A percentile compares a stretch with the other conserved stretches of the same genome.
Evolutionary conservation across 345 rosid species (phyloP).

Genomic region (Eucalyptus microcorys): DNA sequence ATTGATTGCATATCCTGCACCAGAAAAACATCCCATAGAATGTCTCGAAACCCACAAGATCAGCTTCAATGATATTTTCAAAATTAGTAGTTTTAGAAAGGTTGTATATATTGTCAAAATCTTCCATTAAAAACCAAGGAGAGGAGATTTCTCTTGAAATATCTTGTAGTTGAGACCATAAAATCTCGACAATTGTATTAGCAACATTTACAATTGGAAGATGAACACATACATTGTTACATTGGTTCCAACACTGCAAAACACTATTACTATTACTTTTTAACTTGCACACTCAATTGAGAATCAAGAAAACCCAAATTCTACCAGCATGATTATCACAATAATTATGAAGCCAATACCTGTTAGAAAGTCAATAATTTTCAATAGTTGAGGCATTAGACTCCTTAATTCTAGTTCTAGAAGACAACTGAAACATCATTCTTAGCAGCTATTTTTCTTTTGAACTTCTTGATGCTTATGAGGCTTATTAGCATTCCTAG

Average conservation of each 20-base stretch:
- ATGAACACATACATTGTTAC: not conserved
- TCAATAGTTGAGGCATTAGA: not conserved
- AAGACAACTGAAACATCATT: not conserved
- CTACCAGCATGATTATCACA: not conserved
- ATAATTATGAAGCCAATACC: not conserved
- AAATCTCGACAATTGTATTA: not conserved
- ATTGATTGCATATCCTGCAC: not conserved
- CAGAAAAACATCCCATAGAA: not conserved
- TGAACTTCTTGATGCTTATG: not conserved
- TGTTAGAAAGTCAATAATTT: no score
- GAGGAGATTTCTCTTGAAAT: not conserved
- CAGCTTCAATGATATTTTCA: not conserved
- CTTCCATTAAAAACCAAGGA: not conserved
- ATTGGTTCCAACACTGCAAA: not conserved
- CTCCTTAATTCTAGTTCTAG: not conserved
- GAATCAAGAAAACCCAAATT: not conserved
- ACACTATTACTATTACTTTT: no score
- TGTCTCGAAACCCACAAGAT: not conserved
- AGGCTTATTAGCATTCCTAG: not conserved
- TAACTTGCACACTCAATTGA: not conserved
- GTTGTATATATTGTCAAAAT: no score
- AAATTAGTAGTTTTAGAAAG: not conserved
- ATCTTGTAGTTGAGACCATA: not conserved
- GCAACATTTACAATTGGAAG: not conserved
- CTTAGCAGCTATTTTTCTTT: not conserved